Evolutionary conservation across 2,329 filamentous ascomycete genomes (phyloP), one percentile per base, ranked within the genome.

Genomic region (Stemphylium lycopersici): DNA sequence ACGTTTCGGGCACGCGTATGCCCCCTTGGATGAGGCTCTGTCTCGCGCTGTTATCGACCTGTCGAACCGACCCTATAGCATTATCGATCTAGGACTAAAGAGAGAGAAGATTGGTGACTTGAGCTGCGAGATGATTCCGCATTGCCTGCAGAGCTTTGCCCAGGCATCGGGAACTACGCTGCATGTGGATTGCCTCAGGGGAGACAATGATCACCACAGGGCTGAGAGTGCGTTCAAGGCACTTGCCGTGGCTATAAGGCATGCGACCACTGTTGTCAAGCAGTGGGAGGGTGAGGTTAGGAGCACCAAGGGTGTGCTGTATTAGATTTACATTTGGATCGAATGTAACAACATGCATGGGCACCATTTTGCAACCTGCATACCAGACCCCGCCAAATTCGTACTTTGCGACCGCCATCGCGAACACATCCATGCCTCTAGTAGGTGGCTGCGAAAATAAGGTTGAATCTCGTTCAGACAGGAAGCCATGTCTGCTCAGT

Each of bases 211-310:
- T 78, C 95, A 98, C 78, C 95, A 98, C 80, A 83, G 93, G 54
- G 93, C 95, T 8, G 95, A 98, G 84, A 95, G 90, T 74, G 95
- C 93, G 13, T 97, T 99, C 79, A 99, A 99, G 84, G 95, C 95
- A 41, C 78, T 98, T 63, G 95, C 95, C 0, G 87, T 97, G 39
- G 95, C 95, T 6, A 83, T 96, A 50, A 84, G 89, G 66, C 84
- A 84, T 75, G 95, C 95, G 8, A 93, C 88, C 43, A 83, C 84
- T 45, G 83, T 86, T 65, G 86, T 93, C 29, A 84, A 86, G 37
- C 91, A 91, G 10, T 88, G 89, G 73, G 92, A 96, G 77, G 92
- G 91, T 2, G 95, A 99, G 81, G 87, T 98, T 22, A 90, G 93
- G 48, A 97, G 93, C 79, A 98, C 93, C 7, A 98, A 98, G 84